Evolutionary conservation across 371 early-diverging fungal species (phyloP), one percentile per base, ranked within the genome.

Genomic region (Mucor saturninus): DNA sequence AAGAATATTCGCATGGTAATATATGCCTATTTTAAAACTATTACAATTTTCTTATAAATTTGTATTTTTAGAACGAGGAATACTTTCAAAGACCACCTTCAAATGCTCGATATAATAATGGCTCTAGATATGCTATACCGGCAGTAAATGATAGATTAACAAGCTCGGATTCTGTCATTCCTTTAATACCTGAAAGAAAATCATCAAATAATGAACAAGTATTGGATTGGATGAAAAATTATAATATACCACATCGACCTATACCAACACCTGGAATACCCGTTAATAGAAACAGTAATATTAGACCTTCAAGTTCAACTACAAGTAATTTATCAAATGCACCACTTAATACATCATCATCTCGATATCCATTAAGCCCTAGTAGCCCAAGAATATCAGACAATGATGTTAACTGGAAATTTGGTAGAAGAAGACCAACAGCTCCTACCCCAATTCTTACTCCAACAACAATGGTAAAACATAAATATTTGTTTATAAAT

Each of bases 151-250:
- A 35, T 35, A 43, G 35, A 49, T n/a, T 32, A 51, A 49, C 45
- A 1, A 43, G 52, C 7, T 57, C 61, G n/a, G 67, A 67, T 7
- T 46, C 57, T 14, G 48, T 52, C 28, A 51, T 54, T 32, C 66
- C 66, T 31, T 38, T 70, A 42, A 70, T 70, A 62, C 70, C 70
- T n/a, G 70, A 70, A 51, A 46, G 70, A 55, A 70, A 57, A 58
- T 70, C 70, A 26, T 70, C 70, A 15, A 70, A 65, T 62, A 70
- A 65, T 29, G 66, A 62, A 40, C 62, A 70, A 46, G 70, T 70
- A 30, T 39, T 61, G 26, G 65, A 56, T 62, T 65, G 56, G 61
- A 56, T 70, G 49, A 70, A 65, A 42, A 50, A 62, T 28, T 61
- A 56, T 46, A 61, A 64, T 61, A 65, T 65, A 62, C 70, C 70